Evolutionary conservation across 257 asterid species (phyloP), one percentile per base, ranked within the genome.

Genomic region (Datura wrightii): DNA sequence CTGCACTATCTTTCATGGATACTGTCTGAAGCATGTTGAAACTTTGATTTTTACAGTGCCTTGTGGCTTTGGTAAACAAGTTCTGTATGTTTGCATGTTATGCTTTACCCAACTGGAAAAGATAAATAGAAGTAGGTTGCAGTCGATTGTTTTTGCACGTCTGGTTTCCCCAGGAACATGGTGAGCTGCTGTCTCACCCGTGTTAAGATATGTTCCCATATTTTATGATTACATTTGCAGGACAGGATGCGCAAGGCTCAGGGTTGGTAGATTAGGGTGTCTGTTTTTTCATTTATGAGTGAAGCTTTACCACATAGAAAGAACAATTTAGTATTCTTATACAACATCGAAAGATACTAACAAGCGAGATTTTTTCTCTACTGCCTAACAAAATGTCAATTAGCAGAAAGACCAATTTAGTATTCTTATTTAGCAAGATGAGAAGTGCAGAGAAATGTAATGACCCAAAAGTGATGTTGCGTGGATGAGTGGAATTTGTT

Each of bases 61-160:
- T 31, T 46, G 19, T 72, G 80, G 80, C 59, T 0, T 24, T n/a
- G 34, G 36, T 24, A 46, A 72, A 72, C 3, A 19, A 46, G 6
- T 72, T 19, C 50, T 70, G 4, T 70, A 60, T 34, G 71, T 24
- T 31, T 4, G 9, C 37, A 9, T 59, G 37, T 59, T 62, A 54
- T 34, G 36, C 39, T 24, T 19, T 24, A 9, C 37, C 39, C 9
- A 71, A 56, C 63, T 18, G 63, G 24, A 16, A 56, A 56, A 56
- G 63, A 56, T 56, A 56, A 56, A 2, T 71, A 71, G 79, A 44
- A 42, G 79, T 44, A 5, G 79, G 18, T 44, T 2, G 10, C 39
- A 44, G 39, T 71, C n/a, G 6, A 56, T 71, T 10, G 56, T 71
- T 71, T 5, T 71, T 71, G 79, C 56, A n/a, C 44, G 79, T 71